phyloP scores from a whole-genome alignment of 83 land plant genomes.

The Diphasiastrum complanatum region DNA sequence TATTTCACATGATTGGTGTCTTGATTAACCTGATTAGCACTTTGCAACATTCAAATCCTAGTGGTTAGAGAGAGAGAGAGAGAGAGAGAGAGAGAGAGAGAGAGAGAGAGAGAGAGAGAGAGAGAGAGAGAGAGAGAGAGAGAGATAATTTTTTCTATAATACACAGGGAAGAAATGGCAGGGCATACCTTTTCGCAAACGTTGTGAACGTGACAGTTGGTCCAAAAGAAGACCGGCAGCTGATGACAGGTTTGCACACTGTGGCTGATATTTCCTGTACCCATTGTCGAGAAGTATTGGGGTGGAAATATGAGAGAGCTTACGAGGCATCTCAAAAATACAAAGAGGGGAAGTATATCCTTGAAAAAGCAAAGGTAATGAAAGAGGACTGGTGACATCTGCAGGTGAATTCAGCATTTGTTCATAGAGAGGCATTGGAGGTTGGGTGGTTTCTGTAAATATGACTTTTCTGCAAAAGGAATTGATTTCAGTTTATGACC shows the following conservation, averaged over 20 bases:
- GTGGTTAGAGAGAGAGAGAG: background rate
- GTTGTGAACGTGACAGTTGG: conserved; percentile 44
- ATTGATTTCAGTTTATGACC: too few species aligned
- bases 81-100: background rate
- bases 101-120: conserved; percentile 1
- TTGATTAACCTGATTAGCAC: too few species aligned
- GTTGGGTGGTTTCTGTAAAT: too few species aligned
- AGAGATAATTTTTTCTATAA: background rate
- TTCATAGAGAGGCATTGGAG: too few species aligned
- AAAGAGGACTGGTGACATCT: conserved; percentile 38
- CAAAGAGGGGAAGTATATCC: conserved; percentile 55
- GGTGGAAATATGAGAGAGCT: conserved; percentile 57
- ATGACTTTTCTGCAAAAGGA: too few species aligned
- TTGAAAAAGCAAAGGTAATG: conserved; percentile 53
- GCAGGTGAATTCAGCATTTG: too few species aligned
- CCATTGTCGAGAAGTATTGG: conserved; percentile 47
- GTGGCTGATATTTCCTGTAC: conserved; percentile 48
- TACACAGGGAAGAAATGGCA: conserved; percentile 43
- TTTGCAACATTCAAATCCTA: too few species aligned
- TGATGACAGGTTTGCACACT: conserved; percentile 54
- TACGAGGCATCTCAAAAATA: conserved; percentile 53
- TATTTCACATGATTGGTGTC: too few species aligned
- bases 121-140: conserved; percentile 13
- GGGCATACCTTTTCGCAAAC: conserved; percentile 47
- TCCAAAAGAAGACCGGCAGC: conserved; percentile 42